Base-by-base conservation (phyloP, 352 stramenopile species). In the Globisporangium okanoganense region DNA sequence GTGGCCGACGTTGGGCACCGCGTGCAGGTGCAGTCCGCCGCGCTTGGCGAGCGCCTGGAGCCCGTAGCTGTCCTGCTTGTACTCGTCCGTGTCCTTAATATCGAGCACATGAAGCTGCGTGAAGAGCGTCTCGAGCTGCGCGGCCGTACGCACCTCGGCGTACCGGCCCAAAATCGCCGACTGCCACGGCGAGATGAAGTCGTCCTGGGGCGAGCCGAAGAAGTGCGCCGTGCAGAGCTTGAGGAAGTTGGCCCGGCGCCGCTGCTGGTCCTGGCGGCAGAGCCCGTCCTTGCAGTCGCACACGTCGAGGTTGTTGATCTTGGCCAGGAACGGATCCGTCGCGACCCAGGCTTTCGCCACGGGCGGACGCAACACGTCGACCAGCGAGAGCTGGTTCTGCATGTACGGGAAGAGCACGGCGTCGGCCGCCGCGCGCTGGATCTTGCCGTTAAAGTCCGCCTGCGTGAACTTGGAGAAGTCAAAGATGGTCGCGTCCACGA, bases 1-100 rank as follows among this genome's bases (percentile, higher is more conserved):
- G 44, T 79, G 73, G 5, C 57, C 45, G 14, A 82, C 55, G 22
- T 70, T 68, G 0, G 51, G 50, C 0, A 70, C 25, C 1, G 48
- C 57, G 47, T 72, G 55, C 2, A 80, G 33, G 55, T 70, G 73
- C 35, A 82, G 27, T 2, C 65, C 64, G 20, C 72, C 72, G 35
- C 65, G 67, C 62, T 70, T 59, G 44, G 70, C 66, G 14, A 80
- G 55, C 18, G 72, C 73, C 41, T 70, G 53, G 9, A 79, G 47
- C 2, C 72, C 74, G 43, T 72, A 78, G 27, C 63, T 80, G 57
- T 82, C 69, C 2, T 62, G 16, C 18, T 61, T 64, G 61, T 78
- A 79, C 40, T 72, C 72, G 7, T 52, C 29, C 2, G 67, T 79
- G 3, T 78, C 56, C 16, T 53, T 72, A 41, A 74, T 53, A 14